phyloP scores from a whole-genome alignment of 768 basidiomycete genomes.

The Hericium erinaceus region DNA sequence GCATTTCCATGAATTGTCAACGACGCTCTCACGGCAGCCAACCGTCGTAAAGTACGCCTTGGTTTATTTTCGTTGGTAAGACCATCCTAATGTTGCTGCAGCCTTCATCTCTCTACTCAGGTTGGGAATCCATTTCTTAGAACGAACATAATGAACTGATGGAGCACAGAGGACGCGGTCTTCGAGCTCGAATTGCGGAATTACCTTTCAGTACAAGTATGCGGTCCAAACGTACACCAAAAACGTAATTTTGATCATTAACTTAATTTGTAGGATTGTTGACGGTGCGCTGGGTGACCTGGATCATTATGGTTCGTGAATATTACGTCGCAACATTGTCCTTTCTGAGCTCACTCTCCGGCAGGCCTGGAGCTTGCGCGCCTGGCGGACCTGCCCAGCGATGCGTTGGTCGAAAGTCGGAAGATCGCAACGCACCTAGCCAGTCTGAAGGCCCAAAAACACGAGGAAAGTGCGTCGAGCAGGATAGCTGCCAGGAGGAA shows the following conservation, averaged over 20 bases:
- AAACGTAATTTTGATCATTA: too few relatives aligned
- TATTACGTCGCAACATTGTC: not conserved
- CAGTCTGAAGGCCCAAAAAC: slow-evolving; percentile 44
- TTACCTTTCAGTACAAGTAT: slow-evolving; percentile 75
- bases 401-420: slow-evolving; percentile 55
- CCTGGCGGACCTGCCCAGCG: slow-evolving; percentile 74
- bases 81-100: slow-evolving; percentile 21
- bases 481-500: slow-evolving; percentile 55
- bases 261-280: slow-evolving; percentile 42
- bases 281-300: slow-evolving; percentile 57
- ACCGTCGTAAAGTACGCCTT: slow-evolving; percentile 66
- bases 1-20: slow-evolving; percentile 74
- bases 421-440: slow-evolving; percentile 52
- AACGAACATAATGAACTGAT: not conserved
- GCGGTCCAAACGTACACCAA: not conserved
- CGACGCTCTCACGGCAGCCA: slow-evolving; percentile 67
- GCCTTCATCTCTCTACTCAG: slow-evolving; percentile 77
- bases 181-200: slow-evolving; percentile 50
- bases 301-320: slow-evolving; percentile 56
- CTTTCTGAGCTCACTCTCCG: not conserved
- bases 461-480: slow-evolving; percentile 54
- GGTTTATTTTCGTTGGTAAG: not conserved
- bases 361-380: slow-evolving; percentile 83
- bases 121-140: slow-evolving; percentile 26
- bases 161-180: slow-evolving; percentile 40